A percentile compares a stretch with the other conserved stretches of the same genome.
Conservation (phyloP, 441 rosid genomes). For the Hura crepitans region DNA sequence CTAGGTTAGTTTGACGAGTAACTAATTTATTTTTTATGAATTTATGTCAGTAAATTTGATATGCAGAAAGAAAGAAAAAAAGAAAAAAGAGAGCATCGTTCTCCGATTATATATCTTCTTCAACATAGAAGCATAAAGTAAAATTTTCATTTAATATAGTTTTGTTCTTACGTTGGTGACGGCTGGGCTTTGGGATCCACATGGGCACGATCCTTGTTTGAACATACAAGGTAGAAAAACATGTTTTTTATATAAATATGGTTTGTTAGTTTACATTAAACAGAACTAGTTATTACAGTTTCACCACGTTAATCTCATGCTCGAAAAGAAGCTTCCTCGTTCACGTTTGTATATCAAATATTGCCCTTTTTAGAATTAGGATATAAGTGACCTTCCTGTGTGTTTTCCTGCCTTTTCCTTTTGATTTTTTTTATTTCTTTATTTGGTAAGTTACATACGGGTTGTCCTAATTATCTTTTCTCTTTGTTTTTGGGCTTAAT, state of each 20-base stretch:
- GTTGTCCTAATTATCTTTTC: neutral
- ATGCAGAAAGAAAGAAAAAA: no score
- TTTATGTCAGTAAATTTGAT: no score
- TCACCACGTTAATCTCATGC: slow-evolving; percentile 28
- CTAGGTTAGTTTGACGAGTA: no score
- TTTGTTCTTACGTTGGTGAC: no score
- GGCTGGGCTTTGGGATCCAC: no score
- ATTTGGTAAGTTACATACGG: neutral
- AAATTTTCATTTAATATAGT: no score
- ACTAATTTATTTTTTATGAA: no score
- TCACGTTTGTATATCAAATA: neutral
- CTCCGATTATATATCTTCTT: no score
- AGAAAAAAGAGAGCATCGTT: no score
- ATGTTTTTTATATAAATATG: slow-evolving; percentile 15
- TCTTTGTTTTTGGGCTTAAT: neutral
- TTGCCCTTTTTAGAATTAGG: neutral
- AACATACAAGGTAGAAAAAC: slow-evolving; percentile 27
- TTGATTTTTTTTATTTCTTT: neutral
- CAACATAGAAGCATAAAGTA: no score
- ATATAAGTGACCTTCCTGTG: neutral
- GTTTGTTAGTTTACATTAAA: slow-evolving; percentile 26
- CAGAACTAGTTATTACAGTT: slow-evolving; percentile 20
- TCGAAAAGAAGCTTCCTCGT: neutral
- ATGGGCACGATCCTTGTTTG: slow-evolving; percentile 30
- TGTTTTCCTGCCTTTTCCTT: slow-evolving; percentile 2